Percentiles rank a stretch among this genome's conserved stretches.
These are phyloP conservation scores for Penicillium egyptiacum DNA, from an alignment of 495 filamentous ascomycete genomes.

Conservation along the genomic window DNA sequence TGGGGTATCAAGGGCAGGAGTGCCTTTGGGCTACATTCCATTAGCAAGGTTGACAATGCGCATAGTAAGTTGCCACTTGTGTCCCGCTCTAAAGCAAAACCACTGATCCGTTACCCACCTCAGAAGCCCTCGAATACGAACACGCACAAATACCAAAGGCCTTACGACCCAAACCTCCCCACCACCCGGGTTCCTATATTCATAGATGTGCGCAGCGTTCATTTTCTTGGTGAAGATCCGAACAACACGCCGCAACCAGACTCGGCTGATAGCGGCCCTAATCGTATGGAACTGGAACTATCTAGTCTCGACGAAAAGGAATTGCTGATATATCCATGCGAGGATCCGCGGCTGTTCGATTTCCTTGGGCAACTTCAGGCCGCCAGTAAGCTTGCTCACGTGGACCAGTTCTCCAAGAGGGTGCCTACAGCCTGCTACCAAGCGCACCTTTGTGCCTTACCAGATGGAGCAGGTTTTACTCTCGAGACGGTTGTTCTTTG, in stretches of 20 bases:
- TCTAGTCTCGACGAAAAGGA: constrained; percentile 12
- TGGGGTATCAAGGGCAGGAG: constrained; percentile 22
- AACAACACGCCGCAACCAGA: background rate
- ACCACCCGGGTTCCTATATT: constrained; percentile 24
- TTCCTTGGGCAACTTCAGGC: constrained; percentile 28
- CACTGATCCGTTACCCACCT: constrained; percentile 13
- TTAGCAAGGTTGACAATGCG: constrained; percentile 35
- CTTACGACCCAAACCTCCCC: background rate
- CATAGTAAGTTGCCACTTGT: constrained; percentile 30
- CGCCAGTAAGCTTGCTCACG: constrained; percentile 23
- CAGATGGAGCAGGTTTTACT: constrained; percentile 20
- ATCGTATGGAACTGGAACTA: constrained; percentile 23
- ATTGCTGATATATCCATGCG: constrained; percentile 22
- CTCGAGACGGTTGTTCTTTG: constrained; percentile 38
- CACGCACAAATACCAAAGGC: background rate
- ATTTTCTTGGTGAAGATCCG: background rate
- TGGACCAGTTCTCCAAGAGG: constrained; percentile 28
- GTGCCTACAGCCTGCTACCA: constrained; percentile 37
- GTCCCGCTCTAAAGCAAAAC: background rate
- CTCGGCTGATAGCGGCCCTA: constrained; percentile 5
- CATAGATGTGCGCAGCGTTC: constrained; percentile 11
- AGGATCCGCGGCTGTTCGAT: constrained; percentile 17
- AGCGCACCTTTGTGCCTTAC: constrained; percentile 24
- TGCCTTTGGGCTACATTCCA: constrained; percentile 40
- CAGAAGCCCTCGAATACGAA: constrained; percentile 23